Percentiles rank a stretch among this genome's conserved stretches.
Conservation (phyloP, 208 protist genomes). For the Trypanosoma caninum region DNA sequence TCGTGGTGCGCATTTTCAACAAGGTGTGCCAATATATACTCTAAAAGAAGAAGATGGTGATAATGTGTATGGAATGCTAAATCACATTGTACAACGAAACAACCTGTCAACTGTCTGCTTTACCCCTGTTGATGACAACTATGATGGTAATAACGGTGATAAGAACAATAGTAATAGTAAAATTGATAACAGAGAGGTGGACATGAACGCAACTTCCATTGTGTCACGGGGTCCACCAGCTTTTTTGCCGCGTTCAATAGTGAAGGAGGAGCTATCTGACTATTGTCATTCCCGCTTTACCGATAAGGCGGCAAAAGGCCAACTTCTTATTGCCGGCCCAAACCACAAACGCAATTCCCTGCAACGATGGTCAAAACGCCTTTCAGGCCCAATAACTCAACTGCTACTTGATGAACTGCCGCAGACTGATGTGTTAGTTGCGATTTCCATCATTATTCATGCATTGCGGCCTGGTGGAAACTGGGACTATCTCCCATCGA, state of each 20-base stretch:
- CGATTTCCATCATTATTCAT: constrained; percentile 69
- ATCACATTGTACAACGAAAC: constrained; percentile 79
- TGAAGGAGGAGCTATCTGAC: constrained; percentile 26
- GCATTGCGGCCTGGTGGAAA: constrained; percentile 65
- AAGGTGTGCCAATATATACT: constrained; percentile 74
- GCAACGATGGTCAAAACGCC: constrained; percentile 32
- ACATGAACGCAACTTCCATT: neutral
- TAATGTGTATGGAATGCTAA: constrained; percentile 82
- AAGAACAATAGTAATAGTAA: neutral
- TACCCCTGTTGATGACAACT: constrained; percentile 41
- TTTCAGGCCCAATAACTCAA: constrained; percentile 49
- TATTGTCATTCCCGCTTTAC: constrained; percentile 68
- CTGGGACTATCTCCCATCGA: constrained; percentile 82
- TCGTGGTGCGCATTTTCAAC: constrained; percentile 85
- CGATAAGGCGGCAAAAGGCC: constrained; percentile 34
- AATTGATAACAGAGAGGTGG: too few species aligned
- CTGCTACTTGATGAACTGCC: constrained; percentile 64
- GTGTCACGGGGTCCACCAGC: neutral
- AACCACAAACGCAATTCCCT: constrained; percentile 83
- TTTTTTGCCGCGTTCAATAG: neutral
- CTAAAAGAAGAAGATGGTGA: constrained; percentile 86
- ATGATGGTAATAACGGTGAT: neutral
- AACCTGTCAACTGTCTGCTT: constrained; percentile 74
- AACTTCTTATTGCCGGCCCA: constrained; percentile 78
- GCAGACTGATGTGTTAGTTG: constrained; percentile 52